Conservation (phyloP, 345 rosid genomes). For the Diplotaxis tenuifolia region DNA sequence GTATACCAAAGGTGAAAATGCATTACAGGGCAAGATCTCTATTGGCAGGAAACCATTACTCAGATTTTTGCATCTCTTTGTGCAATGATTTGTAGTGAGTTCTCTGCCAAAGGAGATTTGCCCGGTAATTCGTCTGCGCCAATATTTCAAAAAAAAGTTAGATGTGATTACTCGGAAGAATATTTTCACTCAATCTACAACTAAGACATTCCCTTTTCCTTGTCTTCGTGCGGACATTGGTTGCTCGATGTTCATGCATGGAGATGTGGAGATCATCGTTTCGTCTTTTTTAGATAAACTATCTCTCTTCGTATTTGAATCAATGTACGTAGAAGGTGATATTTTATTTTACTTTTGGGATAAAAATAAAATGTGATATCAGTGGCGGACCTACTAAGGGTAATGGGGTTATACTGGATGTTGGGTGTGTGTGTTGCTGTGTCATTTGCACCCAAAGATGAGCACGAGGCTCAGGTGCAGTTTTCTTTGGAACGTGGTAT, state of each 20-base stretch:
- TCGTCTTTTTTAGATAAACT: neutral
- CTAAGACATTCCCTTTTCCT: neutral
- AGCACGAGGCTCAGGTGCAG: slow-evolving; percentile 94
- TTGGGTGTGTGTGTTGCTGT: slow-evolving; percentile 85
- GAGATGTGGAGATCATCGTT: neutral
- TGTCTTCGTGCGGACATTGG: neutral
- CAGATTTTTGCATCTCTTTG: slow-evolving; percentile 10
- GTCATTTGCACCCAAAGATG: slow-evolving; percentile 98
- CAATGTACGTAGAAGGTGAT: neutral
- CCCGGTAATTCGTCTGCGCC: slow-evolving; percentile 33
- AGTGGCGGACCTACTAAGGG: too few species aligned
- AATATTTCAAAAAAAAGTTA: neutral
- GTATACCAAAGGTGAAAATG: slow-evolving; percentile 27
- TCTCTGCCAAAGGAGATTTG: slow-evolving; percentile 42
- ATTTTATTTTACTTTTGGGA: neutral
- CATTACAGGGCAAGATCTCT: slow-evolving; percentile 39
- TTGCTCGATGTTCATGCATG: neutral
- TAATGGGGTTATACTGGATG: slow-evolving; percentile 88
- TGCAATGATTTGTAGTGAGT: slow-evolving; percentile 30
- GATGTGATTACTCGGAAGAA: neutral
- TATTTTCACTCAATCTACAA: neutral
- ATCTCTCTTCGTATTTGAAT: neutral
- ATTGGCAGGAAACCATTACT: slow-evolving; percentile 35
- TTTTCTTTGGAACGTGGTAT: slow-evolving; percentile 94
- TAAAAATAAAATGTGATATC: neutral